A percentile compares a stretch with the other conserved stretches of the same genome.
These are phyloP conservation scores for Solanum stenotomum DNA, from an alignment of 257 asterid genomes.

Conservation along the genomic window DNA sequence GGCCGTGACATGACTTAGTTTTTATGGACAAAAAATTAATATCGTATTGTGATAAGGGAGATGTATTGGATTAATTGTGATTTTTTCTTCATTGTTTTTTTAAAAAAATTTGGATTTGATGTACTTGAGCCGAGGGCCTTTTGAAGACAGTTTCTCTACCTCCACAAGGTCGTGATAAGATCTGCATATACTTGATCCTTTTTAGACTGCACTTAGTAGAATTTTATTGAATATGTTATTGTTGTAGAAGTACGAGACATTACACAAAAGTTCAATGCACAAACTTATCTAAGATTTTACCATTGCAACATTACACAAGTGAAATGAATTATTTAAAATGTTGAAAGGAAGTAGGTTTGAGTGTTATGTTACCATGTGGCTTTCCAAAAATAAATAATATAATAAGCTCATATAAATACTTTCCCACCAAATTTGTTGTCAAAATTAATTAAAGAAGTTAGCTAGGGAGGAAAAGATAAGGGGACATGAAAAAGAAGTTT, in stretches of 20 bases:
- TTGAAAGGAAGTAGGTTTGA: background rate
- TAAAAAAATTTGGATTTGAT: no score
- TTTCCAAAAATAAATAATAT: background rate
- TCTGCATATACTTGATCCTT: no score
- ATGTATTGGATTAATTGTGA: no score
- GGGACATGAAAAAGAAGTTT: slow-evolving; percentile 26
- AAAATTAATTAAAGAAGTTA: slow-evolving; percentile 3
- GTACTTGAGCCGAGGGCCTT: background rate
- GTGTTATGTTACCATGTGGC: background rate
- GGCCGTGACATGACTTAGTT: background rate
- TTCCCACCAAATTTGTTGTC: background rate
- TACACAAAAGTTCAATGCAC: background rate
- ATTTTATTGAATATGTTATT: no score
- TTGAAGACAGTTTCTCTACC: background rate
- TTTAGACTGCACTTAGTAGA: accelerated
- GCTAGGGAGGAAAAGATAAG: background rate
- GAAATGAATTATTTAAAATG: background rate
- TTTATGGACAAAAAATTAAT: background rate
- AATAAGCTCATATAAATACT: background rate
- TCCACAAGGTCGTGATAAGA: accelerated
- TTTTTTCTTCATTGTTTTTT: no score
- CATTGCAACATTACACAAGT: background rate
- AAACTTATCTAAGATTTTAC: background rate
- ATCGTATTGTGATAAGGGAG: background rate
- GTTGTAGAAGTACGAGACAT: accelerated